Conservation (phyloP, 1,284 basidiomycete species). For the Malassezia nana region DNA sequence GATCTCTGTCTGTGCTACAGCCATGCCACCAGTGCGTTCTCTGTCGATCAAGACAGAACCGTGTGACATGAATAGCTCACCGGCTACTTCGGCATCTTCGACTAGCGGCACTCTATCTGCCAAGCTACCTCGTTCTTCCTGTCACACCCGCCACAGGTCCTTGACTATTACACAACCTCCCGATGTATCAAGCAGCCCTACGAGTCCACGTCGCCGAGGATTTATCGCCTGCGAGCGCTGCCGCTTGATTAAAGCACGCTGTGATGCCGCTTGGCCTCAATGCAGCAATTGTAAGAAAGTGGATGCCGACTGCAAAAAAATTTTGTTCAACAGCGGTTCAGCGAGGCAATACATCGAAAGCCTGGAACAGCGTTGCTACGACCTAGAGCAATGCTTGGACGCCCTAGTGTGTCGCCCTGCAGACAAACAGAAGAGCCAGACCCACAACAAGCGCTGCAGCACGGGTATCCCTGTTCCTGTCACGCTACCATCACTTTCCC, state of each 20-base stretch:
- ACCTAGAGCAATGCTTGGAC: slow-evolving; percentile 4
- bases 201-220: slow-evolving; percentile 2
- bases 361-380: slow-evolving; percentile 9
- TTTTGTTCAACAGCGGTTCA: not conserved
- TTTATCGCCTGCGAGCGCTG: slow-evolving; percentile 8
- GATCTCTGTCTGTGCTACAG: not conserved
- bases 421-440: not conserved
- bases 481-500: not conserved
- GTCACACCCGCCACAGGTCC: not conserved
- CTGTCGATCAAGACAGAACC: not conserved
- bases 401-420: not conserved
- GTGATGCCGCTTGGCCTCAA: slow-evolving; percentile 13
- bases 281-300: slow-evolving; percentile 6
- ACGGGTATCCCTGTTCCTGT: not conserved
- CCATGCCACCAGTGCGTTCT: not conserved
- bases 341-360: slow-evolving; percentile 5
- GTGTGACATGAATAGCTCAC: not conserved
- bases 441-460: not conserved
- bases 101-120: not conserved
- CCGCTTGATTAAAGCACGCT: slow-evolving; percentile 6
- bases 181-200: not conserved
- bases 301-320: slow-evolving; percentile 2
- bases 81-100: not conserved
- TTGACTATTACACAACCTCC: not conserved
- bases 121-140: not conserved